Base-by-base conservation (phyloP, 371 early-diverging fungal species). In the Saksenaea oblongispora region DNA sequence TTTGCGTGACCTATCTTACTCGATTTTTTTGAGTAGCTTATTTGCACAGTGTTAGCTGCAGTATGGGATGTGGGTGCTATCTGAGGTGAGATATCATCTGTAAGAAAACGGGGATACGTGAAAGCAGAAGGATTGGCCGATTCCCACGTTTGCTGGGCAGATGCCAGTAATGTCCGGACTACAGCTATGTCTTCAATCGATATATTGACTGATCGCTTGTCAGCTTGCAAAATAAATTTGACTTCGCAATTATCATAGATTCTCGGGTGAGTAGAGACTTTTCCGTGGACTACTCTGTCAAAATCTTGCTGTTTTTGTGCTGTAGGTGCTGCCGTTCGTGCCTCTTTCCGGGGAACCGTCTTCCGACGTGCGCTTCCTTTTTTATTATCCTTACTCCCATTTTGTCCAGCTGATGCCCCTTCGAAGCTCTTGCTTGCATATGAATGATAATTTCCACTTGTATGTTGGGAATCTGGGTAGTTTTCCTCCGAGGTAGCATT, bases 91-190 rank as follows among this genome's bases (percentile, higher is more conserved):
- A n/a, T 44, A 15, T 17, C n/a, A 10, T 44, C 27, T 10, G 10
- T 22, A 22, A 54, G 26, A 34, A 22, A 62, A 0, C 22, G 10
- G 3, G 67, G 63, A 24, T 59, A 62, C 54, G 62, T 54, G 34
- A 67, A 67, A 3, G 62, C 59, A 10, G 67, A 67, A 15, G 34
- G 39, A 13, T 2, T 55, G 8, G 34, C 34, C 7, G 60, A 47
- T 47, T 22, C 18, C 51, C 51, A 22, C 9, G 51, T 47, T 47
- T 17, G 51, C 11, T 47, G 22, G n/a, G 3, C 39, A 39, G 39
- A 11, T 10, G 17, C 22, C 22, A 47, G 22, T 22, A 22, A 18
- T 22, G 51, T 47, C 51, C 51, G 5, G 10, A 47, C 51, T 8
- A 47, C 22, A 8, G 51, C 51, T 47, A 22, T 11, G 22, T 47